phyloP scores from a whole-genome alignment of 2,329 filamentous ascomycete species.

The Cryphonectria naterciae region DNA sequence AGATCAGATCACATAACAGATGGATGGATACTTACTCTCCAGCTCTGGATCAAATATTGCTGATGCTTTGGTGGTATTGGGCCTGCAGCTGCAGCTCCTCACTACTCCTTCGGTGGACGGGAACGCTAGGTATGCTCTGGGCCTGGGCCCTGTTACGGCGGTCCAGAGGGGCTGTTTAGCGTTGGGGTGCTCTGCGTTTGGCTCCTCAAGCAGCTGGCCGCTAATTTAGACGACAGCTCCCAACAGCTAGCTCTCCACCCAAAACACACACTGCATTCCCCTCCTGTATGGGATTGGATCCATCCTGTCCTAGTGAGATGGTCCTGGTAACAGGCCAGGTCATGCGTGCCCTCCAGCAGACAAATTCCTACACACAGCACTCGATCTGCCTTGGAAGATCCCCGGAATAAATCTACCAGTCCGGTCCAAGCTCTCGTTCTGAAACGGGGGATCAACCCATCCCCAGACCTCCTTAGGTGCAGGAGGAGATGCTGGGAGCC shows the following conservation, averaged over 20 bases:
- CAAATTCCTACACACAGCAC: not conserved
- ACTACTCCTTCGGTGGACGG: not conserved
- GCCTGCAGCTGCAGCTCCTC: slow-evolving; percentile 5
- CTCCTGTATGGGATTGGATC: not conserved
- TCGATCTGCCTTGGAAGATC: not conserved
- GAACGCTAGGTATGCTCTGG: no score
- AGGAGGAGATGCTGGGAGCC: not conserved
- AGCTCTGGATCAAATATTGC: not conserved
- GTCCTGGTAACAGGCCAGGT: not conserved
- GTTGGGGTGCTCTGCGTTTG: not conserved
- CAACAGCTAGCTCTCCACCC: not conserved
- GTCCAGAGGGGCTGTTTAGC: not conserved
- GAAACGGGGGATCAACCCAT: slow-evolving; percentile 12
- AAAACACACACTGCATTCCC: not conserved
- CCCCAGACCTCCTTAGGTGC: not conserved
- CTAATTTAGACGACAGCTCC: not conserved
- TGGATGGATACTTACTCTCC: not conserved
- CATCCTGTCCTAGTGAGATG: not conserved
- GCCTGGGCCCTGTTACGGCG: no score
- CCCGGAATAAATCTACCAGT: not conserved
- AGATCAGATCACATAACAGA: not conserved
- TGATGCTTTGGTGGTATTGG: not conserved
- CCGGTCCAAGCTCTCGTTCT: slow-evolving; percentile 12
- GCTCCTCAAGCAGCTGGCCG: no score
- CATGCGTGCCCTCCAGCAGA: not conserved